Evolutionary conservation across 23 red algal species (phyloP), one percentile per base, ranked within the genome.

Genomic region (Gracilaria domingensis): DNA sequence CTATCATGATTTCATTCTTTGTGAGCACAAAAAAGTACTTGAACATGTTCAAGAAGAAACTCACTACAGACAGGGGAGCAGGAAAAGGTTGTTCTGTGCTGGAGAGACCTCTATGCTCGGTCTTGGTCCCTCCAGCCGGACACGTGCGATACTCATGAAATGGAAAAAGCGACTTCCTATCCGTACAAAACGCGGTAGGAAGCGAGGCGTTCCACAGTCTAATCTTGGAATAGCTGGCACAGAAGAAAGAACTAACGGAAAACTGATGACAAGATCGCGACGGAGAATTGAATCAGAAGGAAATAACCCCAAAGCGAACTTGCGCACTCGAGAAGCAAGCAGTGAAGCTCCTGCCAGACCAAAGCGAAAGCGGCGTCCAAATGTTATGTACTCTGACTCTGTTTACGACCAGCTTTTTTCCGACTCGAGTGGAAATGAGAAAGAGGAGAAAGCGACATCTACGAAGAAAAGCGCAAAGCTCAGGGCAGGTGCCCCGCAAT

Each of bases 341-440:
- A 73, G 38, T 24, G 28, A 20, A 73, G 35, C 20, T 40, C 20
- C 67, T 14, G 5, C 12, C 7, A 73, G 67, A 73, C 34, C 67
- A 44, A 73, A 44, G 28, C 30, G 67, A 17, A 73, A 73, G 38
- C 35, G 33, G 44, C 67, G 67, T 40, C 67, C 35, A 37, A 73
- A 44, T 44, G 35, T 73, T 73, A 17, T 73, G 9, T 73, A 73
- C 21, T 24, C 34, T 14, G 67, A 37, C 2, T 2, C 30, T 4
- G 67, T 9, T 37, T 39, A 20, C 21, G 35, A 37, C 17, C 4
- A 23, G 34, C 16, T 3, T 73, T 1, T 37, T n/a, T 40, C 44
- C 67, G 67, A 42, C 44, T 17, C 17, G 7, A 13, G 33, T 8
- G 33, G 20, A 9, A 12, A 24, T 6, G 38, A 73, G 1, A 12